Percentiles rank a stretch among this genome's conserved stretches.
Conservation (phyloP, 23 red algal genomes). For the Gracilaria gracilis region DNA sequence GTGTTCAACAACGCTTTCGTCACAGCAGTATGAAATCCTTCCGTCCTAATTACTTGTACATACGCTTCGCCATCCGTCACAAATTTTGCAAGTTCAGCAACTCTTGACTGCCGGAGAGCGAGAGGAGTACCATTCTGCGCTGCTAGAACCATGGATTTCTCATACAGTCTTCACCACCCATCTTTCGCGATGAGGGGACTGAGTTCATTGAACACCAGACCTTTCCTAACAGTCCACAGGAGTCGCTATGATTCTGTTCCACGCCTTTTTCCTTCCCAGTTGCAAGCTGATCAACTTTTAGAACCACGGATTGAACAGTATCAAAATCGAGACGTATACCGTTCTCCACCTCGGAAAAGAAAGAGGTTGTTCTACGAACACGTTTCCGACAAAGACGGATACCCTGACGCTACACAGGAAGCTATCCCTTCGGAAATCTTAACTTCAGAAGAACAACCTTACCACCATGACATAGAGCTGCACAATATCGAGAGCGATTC, state of each 20-base stretch:
- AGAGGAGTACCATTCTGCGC: not conserved
- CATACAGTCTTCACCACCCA: not conserved
- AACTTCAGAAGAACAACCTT: not conserved
- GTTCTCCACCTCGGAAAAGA: not conserved
- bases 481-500: not conserved
- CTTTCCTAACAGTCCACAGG: slow-evolving; percentile 1
- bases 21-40: not conserved
- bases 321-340: not conserved
- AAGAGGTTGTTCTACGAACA: not conserved
- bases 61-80: too few relatives aligned
- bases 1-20: not conserved
- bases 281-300: not conserved
- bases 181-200: slow-evolving; percentile 2
- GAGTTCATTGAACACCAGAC: not conserved
- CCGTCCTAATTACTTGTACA: not conserved
- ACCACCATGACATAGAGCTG: not conserved
- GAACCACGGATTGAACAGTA: not conserved
- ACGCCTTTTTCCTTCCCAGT: not conserved
- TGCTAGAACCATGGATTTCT: not conserved
- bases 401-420: not conserved
- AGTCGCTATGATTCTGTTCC: not conserved
- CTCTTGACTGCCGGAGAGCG: not conserved
- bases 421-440: not conserved
- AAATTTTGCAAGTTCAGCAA: not conserved
- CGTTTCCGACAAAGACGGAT: not conserved